Percentiles rank a stretch among this genome's conserved stretches.
phyloP scores from a whole-genome alignment of 305 asterid genomes.

The Fraxinus latifolia region DNA sequence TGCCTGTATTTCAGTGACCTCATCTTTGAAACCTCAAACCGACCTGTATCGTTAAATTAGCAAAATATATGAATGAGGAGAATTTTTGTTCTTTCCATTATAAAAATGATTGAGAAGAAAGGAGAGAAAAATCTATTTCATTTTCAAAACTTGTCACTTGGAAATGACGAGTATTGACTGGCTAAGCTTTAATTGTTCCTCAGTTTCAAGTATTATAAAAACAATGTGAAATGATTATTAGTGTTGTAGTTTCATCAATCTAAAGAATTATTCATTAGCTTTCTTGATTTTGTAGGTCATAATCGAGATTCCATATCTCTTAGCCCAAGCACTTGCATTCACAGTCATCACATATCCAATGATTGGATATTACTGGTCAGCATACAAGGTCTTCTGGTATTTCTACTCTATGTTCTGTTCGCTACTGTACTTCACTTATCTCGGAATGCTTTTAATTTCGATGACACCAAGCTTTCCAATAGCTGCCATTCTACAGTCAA shows the following conservation, averaged over 20 bases:
- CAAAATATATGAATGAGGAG: background rate
- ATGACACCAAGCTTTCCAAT: conserved; percentile 55
- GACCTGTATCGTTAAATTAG: background rate
- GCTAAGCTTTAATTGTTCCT: background rate
- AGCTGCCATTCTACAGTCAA: conserved; percentile 55
- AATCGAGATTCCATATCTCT: conserved; percentile 56
- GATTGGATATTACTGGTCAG: conserved; percentile 57
- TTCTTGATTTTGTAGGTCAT: conserved; percentile 36
- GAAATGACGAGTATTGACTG: background rate
- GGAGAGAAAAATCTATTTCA: background rate
- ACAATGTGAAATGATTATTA: background rate
- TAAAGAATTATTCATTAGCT: background rate
- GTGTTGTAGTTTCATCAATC: background rate
- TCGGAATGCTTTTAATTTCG: conserved; percentile 58
- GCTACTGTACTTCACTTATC: conserved; percentile 49
- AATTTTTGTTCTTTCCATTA: background rate
- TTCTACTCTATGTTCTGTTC: conserved; percentile 53
- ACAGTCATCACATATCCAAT: conserved; percentile 59
- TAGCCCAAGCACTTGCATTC: conserved; percentile 39
- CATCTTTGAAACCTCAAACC: background rate
- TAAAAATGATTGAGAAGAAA: background rate
- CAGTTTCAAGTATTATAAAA: background rate
- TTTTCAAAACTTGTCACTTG: background rate
- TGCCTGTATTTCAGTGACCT: background rate
- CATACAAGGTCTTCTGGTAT: conserved; percentile 52